Evolutionary conservation across 768 basidiomycete species (phyloP).

Genomic region (Tubosaeta sp.): DNA sequence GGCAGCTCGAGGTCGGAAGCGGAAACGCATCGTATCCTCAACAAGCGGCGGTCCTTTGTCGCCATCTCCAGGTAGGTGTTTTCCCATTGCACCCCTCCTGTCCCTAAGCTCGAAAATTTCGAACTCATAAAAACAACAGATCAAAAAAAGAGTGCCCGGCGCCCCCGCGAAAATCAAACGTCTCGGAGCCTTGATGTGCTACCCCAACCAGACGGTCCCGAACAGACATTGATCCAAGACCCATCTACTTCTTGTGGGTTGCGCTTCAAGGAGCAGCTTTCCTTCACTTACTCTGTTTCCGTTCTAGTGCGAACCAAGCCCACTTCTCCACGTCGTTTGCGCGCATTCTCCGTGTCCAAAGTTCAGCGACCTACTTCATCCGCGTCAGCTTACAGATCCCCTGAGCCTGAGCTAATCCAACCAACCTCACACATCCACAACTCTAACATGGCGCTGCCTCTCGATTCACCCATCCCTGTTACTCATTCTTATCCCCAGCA

Average conservation of each 20-base stretch:
- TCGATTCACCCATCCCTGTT: constrained; percentile 16
- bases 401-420: constrained; percentile 5
- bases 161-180: not conserved
- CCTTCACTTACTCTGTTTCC: constrained; percentile 3
- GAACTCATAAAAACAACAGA: constrained; percentile 4
- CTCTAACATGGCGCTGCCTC: constrained; percentile 4
- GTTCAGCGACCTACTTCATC: constrained; percentile 4
- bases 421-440: not conserved
- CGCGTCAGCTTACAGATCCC: constrained; percentile 5
- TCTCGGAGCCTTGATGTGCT: constrained; percentile 4
- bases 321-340: constrained; percentile 2
- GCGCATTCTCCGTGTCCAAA: constrained; percentile 7
- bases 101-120: constrained; percentile 8
- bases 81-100: constrained; percentile 3
- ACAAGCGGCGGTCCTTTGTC: not conserved
- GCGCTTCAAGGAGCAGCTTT: not conserved
- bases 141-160: constrained; percentile 6
- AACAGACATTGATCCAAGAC: not conserved
- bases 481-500: constrained; percentile 20
- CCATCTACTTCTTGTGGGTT: constrained; percentile 13
- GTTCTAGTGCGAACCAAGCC: constrained; percentile 10
- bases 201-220: constrained; percentile 3
- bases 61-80: constrained; percentile 20
- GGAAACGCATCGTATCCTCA: constrained; percentile 23
- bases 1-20: constrained; percentile 14